Conservation (phyloP, 108 stramenopile genomes). For the Cyclotella choctawhatcheeana region DNA sequence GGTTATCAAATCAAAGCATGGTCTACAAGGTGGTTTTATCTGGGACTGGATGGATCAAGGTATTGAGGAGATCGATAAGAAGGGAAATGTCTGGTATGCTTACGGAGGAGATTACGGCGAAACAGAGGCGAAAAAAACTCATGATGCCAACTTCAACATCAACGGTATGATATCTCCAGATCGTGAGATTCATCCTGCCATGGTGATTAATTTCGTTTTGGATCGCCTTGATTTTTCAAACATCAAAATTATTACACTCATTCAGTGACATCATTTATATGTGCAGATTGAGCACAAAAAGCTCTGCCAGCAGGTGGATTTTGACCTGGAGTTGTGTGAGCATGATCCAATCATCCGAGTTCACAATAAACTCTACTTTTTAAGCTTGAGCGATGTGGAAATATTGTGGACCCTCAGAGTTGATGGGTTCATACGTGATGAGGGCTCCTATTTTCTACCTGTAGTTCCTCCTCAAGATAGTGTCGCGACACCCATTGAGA, state of each 20-base stretch:
- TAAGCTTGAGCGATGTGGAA: slow-evolving; percentile 21
- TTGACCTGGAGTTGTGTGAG: slow-evolving; percentile 11
- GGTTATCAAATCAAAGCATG: slow-evolving; percentile 66
- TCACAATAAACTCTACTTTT: slow-evolving; percentile 24
- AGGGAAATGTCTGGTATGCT: slow-evolving; percentile 60
- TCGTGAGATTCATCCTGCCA: slow-evolving; percentile 88
- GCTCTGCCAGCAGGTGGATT: slow-evolving; percentile 82
- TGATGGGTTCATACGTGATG: slow-evolving; percentile 25
- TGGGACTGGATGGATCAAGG: slow-evolving; percentile 99
- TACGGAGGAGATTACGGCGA: slow-evolving; percentile 97
- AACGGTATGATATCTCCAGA: slow-evolving; percentile 95
- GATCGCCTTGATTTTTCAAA: too few relatives aligned
- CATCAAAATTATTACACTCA: too few relatives aligned
- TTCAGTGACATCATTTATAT: too few relatives aligned
- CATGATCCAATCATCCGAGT: slow-evolving; percentile 2
- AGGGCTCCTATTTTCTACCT: slow-evolving; percentile 13
- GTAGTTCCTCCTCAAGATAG: slow-evolving; percentile 14
- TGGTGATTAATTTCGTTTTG: too few relatives aligned
- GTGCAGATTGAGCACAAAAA: slow-evolving; percentile 86
- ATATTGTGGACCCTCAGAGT: slow-evolving; percentile 30
- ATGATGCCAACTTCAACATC: slow-evolving; percentile 92
- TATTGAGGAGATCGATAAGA: slow-evolving; percentile 27
- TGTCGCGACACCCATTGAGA: not conserved
- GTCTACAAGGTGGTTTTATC: slow-evolving; percentile 95
- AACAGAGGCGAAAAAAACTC: too few relatives aligned